These are phyloP conservation scores for Oxytropis ochrocephala DNA, from an alignment of 306 rosid genomes.

Conservation along the genomic window DNA sequence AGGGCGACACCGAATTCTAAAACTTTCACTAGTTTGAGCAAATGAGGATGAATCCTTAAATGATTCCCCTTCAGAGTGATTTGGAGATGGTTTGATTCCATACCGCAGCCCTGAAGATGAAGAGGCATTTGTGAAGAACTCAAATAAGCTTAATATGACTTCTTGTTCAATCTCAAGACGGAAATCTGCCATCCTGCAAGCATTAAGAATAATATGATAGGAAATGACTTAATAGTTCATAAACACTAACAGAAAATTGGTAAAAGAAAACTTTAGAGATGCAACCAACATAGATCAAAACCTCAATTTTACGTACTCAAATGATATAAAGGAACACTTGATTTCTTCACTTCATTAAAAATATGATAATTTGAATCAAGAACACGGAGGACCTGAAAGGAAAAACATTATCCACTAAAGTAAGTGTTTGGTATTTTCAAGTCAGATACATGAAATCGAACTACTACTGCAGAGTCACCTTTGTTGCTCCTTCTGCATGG, in stretches of 20 bases:
- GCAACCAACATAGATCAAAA: slow-evolving; percentile 27
- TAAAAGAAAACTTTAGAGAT: not conserved
- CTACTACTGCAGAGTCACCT: slow-evolving; percentile 50
- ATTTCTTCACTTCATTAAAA: slow-evolving; percentile 39
- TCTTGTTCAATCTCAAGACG: slow-evolving; percentile 91
- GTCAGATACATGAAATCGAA: slow-evolving; percentile 7
- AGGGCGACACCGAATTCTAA: not conserved
- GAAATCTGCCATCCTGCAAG: slow-evolving; percentile 82
- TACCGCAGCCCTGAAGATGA: slow-evolving; percentile 53
- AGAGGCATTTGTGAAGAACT: slow-evolving; percentile 54
- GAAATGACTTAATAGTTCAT: slow-evolving; percentile 10
- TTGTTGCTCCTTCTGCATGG: slow-evolving; percentile 93
- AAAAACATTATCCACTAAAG: not conserved
- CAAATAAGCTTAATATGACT: slow-evolving; percentile 79
- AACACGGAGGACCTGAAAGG: slow-evolving; percentile 67
- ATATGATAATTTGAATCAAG: slow-evolving; percentile 73
- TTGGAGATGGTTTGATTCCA: slow-evolving; percentile 42
- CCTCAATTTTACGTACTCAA: slow-evolving; percentile 85
- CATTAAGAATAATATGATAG: slow-evolving; percentile 23
- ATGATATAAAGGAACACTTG: slow-evolving; percentile 56
- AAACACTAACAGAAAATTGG: not conserved
- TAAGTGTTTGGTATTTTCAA: not conserved
- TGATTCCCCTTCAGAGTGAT: slow-evolving; percentile 31
- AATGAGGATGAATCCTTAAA: slow-evolving; percentile 31
- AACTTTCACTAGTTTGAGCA: slow-evolving; percentile 29